These are phyloP conservation scores for Bertia moriformis DNA, from an alignment of 2,329 filamentous ascomycete genomes.

Conservation along the genomic window DNA sequence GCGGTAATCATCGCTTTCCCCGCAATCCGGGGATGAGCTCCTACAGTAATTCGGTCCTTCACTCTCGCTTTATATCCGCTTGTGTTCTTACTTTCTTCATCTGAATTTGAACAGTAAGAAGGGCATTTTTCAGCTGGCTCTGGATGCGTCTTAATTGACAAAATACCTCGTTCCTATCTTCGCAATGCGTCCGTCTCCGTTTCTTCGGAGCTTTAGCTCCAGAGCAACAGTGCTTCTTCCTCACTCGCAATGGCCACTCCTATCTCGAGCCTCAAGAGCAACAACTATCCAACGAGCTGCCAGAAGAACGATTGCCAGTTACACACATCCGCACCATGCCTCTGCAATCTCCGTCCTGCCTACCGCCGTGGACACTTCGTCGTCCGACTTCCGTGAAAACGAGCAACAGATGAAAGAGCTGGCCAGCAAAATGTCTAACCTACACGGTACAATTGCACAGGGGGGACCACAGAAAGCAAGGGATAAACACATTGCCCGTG, in stretches of 20 bases:
- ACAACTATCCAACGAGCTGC: slow-evolving; percentile 5
- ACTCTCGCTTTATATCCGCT: too few species aligned
- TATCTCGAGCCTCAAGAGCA: slow-evolving; percentile 4
- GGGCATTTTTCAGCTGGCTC: too few species aligned
- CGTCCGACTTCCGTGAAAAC: slow-evolving; percentile 71
- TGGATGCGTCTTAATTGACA: too few species aligned
- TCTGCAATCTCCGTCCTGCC: slow-evolving; percentile 69
- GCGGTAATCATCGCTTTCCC: slow-evolving; percentile 25
- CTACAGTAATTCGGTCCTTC: slow-evolving; percentile 1
- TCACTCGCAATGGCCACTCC: slow-evolving; percentile 8
- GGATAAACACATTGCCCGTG: slow-evolving; percentile 72
- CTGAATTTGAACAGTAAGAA: too few species aligned
- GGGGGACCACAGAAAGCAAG: slow-evolving; percentile 72
- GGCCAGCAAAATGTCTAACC: slow-evolving; percentile 48
- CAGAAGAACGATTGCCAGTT: slow-evolving; percentile 47
- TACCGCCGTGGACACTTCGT: slow-evolving; percentile 61
- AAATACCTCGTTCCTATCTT: too few species aligned
- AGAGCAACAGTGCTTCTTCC: slow-evolving; percentile 8
- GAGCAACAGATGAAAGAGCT: slow-evolving; percentile 61
- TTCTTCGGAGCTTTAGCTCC: slow-evolving; percentile 19
- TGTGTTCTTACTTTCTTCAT: too few species aligned
- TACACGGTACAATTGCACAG: slow-evolving; percentile 58
- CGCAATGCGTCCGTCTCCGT: slow-evolving; percentile 15
- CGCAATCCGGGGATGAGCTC: not conserved
- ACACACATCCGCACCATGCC: slow-evolving; percentile 70